Base-by-base conservation (phyloP, 331 rosid genomes). In the Acacia pycnantha region DNA sequence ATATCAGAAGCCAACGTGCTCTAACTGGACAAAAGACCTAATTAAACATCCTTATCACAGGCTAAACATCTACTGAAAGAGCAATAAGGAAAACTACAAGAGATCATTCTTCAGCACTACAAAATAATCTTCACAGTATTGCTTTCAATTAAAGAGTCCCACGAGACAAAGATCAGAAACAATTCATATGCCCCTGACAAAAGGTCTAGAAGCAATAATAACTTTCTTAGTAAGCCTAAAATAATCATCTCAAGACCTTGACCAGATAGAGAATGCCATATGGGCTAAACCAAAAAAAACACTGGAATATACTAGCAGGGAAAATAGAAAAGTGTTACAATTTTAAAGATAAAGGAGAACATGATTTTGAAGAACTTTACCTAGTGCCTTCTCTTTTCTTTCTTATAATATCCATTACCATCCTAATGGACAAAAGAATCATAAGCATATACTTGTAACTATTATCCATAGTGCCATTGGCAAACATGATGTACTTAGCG, bases 391-490 rank as follows among this genome's bases (percentile, higher is more conserved):
- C 59, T 59, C 43, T 56, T 73, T 18, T 83, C 47, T 84, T 65
- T 75, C 35, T 58, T 54, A 77, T 62, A 81, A 33, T 35, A 54
- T 22, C 58, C 67, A 81, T 67, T 56, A 73, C 68, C 70, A 27
- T 24, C 79, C 48, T 70, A 76, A 76, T 75, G 64, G 77, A 56
- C 79, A 64, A 81, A 31, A 64, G 64, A 77, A 53, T 41, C 70
- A 76, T 66, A 53, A 61, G 69, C 73, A 79, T 27, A 50, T 40
- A 10, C 46, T 22, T 66, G 62, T 79, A 74, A 62, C 66, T 22
- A 81, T 73, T 51, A 74, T 47, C 72, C 51, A 65, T 54, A 19
- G 24, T 70, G 78, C 8, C 53, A 35, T 56, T 67, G 59, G 80
- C 27, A 27, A 83, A 27, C 56, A 71, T 33, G 64, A 12, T 41